These are phyloP conservation scores for Morella rubra DNA, from an alignment of 306 rosid species.

Conservation along the genomic window DNA sequence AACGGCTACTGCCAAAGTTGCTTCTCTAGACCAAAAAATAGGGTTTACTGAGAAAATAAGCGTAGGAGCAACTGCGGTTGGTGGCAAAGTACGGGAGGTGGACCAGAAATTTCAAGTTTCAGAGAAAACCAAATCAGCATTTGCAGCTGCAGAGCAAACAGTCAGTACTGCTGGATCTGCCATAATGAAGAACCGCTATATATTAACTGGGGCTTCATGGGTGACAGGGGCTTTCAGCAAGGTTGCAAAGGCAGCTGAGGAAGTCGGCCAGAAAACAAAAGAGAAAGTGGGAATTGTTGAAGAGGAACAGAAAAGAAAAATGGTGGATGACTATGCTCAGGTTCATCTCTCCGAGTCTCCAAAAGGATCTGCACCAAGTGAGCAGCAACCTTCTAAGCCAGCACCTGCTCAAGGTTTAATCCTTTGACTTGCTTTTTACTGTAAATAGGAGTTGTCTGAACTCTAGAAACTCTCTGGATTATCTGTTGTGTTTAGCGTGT, in stretches of 20 bases:
- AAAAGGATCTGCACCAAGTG: constrained; percentile 55
- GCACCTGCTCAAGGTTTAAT: constrained; percentile 86
- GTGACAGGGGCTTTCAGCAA: constrained; percentile 76
- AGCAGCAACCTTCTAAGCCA: constrained; percentile 54
- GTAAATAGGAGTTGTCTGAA: constrained; percentile 43
- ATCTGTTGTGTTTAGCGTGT: constrained; percentile 28
- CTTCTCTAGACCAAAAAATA: constrained; percentile 79
- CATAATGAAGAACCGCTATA: constrained; percentile 85
- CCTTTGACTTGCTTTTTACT: constrained; percentile 55
- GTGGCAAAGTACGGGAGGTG: constrained; percentile 84
- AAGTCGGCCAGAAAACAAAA: constrained; percentile 83
- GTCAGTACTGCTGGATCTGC: constrained; percentile 91
- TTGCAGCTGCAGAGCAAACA: constrained; percentile 86
- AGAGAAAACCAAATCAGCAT: constrained; percentile 89
- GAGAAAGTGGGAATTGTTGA: constrained; percentile 66
- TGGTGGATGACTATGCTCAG: constrained; percentile 56
- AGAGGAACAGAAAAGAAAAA: constrained; percentile 59
- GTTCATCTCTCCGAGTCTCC: constrained; percentile 65
- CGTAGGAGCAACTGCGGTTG: constrained; percentile 72
- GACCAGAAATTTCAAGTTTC: constrained; percentile 97
- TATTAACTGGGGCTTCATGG: constrained; percentile 80
- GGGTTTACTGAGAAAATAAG: constrained; percentile 80
- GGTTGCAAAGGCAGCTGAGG: constrained; percentile 92
- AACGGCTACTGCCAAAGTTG: constrained; percentile 83
- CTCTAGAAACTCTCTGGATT: constrained; percentile 30